Evolutionary conservation across 1,284 basidiomycete genomes (phyloP), one percentile per base, ranked within the genome.

Genomic region (Malassezia globosa): DNA sequence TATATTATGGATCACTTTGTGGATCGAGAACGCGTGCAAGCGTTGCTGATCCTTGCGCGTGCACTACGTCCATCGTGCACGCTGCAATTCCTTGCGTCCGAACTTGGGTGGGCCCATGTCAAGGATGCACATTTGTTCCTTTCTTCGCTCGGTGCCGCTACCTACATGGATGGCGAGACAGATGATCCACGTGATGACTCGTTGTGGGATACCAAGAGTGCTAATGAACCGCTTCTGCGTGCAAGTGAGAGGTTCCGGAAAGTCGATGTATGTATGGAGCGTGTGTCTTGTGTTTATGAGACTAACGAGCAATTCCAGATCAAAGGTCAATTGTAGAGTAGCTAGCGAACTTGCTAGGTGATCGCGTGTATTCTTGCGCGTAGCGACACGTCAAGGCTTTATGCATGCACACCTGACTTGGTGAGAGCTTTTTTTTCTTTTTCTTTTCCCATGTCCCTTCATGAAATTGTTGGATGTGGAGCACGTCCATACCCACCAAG

Each of bases 1-100:
- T 96, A 96, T 73, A 88, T 99, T 68, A 94, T 97, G 87, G 92
- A 97, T 73, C 89, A 96, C 73, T 95, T 97, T 72, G 84, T 95
- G 60, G 82, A 84, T 66, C 80, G 94, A 58, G 94, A 96, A 75
- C 77, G 94, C 48, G 79, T 85, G 48, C 81, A 82, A 54, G 89
- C 89, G 1, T 74, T 99, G 49, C 80, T 87, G 62, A 81, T 85
- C 61, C 89, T 97, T 76, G 81, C 87, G 13, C 37, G 25, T 41
- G 59, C 61, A n/a, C 60, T 62, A 41, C 64, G 67, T 31, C 67
- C 67, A 0, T 54, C 54, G 8, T 52, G 95, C 19, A 77, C 84
- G n/a, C 76, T 97, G 40, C 59, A 77, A 3, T 87, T 87, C 73
- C 75, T 97, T 51, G 78, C 80, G 54, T 76, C 79, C 55, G 85